Evolutionary conservation across 495 filamentous ascomycete genomes (phyloP), one percentile per base, ranked within the genome.

Genomic region (Daldinia caldariorum): DNA sequence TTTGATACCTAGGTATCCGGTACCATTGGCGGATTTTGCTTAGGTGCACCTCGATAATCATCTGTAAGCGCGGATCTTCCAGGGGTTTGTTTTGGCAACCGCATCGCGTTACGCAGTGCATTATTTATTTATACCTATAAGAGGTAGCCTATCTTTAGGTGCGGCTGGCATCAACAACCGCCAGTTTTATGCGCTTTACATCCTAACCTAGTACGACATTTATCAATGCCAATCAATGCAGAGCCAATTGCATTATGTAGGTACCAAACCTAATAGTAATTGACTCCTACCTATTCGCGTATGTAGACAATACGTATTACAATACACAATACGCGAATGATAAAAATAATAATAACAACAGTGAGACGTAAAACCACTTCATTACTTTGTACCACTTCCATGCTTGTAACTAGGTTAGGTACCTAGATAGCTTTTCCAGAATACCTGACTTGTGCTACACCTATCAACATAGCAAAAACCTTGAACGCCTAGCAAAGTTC

Each of bases 11-110:
- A n/a, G n/a, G 10, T 18, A 47, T 22, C 49, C 49, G 7, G 7
- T 32, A 53, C 49, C 49, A 32, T 53, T 32, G n/a, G 26, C 26
- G 6, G n/a, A 26, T 26, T 1, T 32, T 35, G 29, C 29, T 39
- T 35, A n/a, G n/a, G n/a, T 7, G 34, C 34, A 35, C 34, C 9
- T 35, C 34, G 34, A 35, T 35, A 39, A 53, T 45, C 63, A 18
- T 41, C 47, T 49, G 50, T 67, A 71, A 59, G 58, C 59, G 59
- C 63, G 55, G 62, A 59, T 61, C 20, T 37, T 10, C 63, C 31
- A 63, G 55, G 61, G 63, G 35, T 31, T 50, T 43, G 69, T 64
- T 63, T 67, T 63, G 61, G 55, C 39, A 71, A 63, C 63, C 69
- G 63, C 69, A 71, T 61, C 50, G 20, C 49, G 58, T 67, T 39